Evolutionary conservation across 345 rosid genomes (phyloP).

Genomic region (Zanthoxylum bungeanum): DNA sequence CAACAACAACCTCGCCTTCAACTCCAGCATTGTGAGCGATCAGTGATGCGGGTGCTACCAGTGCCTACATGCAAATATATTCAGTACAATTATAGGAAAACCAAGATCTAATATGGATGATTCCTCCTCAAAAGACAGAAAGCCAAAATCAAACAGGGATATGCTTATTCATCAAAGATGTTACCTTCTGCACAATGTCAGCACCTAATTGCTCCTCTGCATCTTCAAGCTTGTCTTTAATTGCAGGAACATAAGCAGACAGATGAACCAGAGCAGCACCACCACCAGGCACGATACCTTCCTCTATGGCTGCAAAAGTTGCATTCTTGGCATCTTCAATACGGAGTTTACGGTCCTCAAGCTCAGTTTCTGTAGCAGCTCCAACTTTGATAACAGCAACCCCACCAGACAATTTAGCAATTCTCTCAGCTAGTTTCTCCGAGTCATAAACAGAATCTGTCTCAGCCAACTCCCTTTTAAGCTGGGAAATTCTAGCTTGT

Average conservation of each 20-base stretch:
- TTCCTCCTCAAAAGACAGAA: neutral
- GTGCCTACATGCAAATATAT: constrained; percentile 47
- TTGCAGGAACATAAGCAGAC: constrained; percentile 56
- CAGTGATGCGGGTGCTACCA: constrained; percentile 81
- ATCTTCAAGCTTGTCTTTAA: constrained; percentile 74
- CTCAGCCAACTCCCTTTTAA: constrained; percentile 81
- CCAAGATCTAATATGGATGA: neutral
- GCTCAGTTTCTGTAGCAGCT: constrained; percentile 98
- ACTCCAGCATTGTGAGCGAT: constrained; percentile 95
- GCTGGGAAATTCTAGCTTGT: constrained; percentile 73
- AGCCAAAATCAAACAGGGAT: neutral
- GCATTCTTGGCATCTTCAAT: constrained; percentile 98
- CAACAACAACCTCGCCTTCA: constrained; percentile 95
- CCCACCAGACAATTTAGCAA: constrained; percentile 93
- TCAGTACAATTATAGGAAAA: neutral
- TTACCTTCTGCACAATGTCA: constrained; percentile 95
- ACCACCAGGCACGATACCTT: constrained; percentile 99
- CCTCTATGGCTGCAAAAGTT: constrained; percentile 96
- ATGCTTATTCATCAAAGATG: neutral
- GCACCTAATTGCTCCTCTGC: constrained; percentile 89
- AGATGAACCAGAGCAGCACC: constrained; percentile 93
- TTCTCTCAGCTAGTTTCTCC: constrained; percentile 91
- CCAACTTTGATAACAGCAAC: constrained; percentile 98
- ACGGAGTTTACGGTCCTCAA: constrained; percentile 89
- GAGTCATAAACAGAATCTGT: constrained; percentile 91